phyloP scores from a whole-genome alignment of 2,329 filamentous ascomycete genomes.

The Aspergillus phoenicis region DNA sequence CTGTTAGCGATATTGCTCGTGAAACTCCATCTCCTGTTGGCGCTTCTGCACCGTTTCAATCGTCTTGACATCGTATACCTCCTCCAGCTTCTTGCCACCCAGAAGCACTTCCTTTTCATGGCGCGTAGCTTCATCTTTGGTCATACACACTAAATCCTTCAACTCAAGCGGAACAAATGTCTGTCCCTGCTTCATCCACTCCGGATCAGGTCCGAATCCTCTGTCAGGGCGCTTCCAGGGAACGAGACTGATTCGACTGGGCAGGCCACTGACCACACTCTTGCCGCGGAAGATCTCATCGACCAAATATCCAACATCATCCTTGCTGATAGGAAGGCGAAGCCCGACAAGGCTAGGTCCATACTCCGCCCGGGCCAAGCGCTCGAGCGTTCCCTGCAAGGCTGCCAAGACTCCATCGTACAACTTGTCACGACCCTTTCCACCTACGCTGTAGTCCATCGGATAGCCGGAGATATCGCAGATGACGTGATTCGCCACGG shows the following conservation, averaged over 20 bases:
- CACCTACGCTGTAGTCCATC: constrained; percentile 72
- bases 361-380: constrained; percentile 62
- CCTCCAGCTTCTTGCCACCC: constrained; percentile 66
- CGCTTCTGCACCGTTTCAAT: constrained; percentile 68
- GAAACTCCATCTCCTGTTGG: constrained; percentile 66
- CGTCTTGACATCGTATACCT: constrained; percentile 72
- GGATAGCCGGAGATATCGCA: constrained; percentile 81
- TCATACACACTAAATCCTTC: constrained; percentile 82
- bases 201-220: constrained; percentile 64
- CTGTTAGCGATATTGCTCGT: constrained; percentile 51
- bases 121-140: constrained; percentile 79
- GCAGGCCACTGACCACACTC: constrained; percentile 78
- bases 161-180: constrained; percentile 71
- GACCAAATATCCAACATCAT: constrained; percentile 82
- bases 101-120: constrained; percentile 81
- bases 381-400: constrained; percentile 78
- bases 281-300: constrained; percentile 87
- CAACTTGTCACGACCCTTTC: constrained; percentile 85
- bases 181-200: constrained; percentile 66
- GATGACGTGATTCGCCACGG: constrained; percentile 89
- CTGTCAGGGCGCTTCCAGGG: constrained; percentile 72
- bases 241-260: constrained; percentile 76
- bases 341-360: constrained; percentile 66
- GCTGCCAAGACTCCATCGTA: constrained; percentile 80
- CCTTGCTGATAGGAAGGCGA: constrained; percentile 73